phyloP scores from a whole-genome alignment of 768 basidiomycete species.

The Naganishia randhawae region DNA sequence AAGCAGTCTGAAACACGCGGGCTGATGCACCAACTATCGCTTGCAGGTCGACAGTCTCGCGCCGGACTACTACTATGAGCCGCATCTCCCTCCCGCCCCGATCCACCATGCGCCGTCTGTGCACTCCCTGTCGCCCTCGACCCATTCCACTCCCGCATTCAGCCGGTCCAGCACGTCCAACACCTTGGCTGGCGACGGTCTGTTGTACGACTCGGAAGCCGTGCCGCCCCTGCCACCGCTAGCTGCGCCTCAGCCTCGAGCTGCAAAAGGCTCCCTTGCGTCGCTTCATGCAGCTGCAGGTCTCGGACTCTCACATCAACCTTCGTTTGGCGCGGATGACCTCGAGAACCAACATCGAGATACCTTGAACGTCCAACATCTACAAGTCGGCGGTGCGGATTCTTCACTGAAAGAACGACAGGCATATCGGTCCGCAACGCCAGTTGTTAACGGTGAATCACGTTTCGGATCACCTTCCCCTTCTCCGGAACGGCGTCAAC shows the following conservation, averaged over 20 bases:
- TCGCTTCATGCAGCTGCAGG: slow-evolving; percentile 9
- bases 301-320: slow-evolving; percentile 10
- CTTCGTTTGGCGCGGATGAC: slow-evolving; percentile 4
- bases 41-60: slow-evolving; percentile 21
- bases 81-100: slow-evolving; percentile 7
- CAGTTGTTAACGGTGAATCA: background rate
- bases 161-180: background rate
- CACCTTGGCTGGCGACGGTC: background rate
- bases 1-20: background rate
- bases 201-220: background rate
- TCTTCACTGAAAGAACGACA: slow-evolving; percentile 15
- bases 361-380: background rate
- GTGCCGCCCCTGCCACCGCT: slow-evolving; percentile 5
- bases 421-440: slow-evolving; percentile 13
- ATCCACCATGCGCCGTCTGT: slow-evolving; percentile 10
- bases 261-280: background rate
- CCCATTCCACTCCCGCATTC: background rate
- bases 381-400: slow-evolving; percentile 10
- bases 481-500: background rate
- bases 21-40: background rate
- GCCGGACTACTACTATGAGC: slow-evolving; percentile 13
- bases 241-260: slow-evolving; percentile 10
- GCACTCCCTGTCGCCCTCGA: background rate
- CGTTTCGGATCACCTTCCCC: slow-evolving; percentile 1
- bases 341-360: background rate